phyloP scores from a whole-genome alignment of 75 land plant species.

The Cunninghamia lanceolata region DNA sequence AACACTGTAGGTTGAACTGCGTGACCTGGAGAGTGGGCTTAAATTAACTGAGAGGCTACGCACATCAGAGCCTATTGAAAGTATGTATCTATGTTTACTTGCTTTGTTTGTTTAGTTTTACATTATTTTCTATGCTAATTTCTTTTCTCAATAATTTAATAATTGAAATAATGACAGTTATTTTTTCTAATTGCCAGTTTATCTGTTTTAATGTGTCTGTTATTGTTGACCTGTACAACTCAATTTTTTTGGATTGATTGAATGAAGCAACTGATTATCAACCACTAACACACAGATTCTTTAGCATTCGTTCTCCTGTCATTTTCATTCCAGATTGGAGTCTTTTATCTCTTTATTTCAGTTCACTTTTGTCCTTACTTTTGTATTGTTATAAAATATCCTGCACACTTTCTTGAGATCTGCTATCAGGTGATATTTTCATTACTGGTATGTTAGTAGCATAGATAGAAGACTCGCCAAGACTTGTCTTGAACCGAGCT shows the following conservation, averaged over 20 bases:
- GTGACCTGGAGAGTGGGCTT: constrained; percentile 84
- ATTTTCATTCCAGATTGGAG: background rate
- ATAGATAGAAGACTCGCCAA: too few relatives aligned
- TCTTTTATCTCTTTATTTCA: background rate
- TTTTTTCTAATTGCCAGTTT: background rate
- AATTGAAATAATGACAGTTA: background rate
- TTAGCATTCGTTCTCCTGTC: background rate
- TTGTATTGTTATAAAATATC: background rate
- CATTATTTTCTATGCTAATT: background rate
- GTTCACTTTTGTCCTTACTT: background rate
- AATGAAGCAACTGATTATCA: background rate
- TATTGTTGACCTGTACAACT: background rate
- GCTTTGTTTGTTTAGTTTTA: background rate
- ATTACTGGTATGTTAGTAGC: too few relatives aligned
- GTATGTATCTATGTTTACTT: constrained; percentile 35
- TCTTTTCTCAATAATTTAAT: background rate
- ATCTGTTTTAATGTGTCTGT: background rate
- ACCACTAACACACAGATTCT: background rate
- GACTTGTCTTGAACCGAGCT: too few relatives aligned
- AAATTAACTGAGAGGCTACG: constrained; percentile 82
- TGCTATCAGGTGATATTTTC: background rate
- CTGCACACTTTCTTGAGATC: background rate
- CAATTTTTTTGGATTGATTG: background rate
- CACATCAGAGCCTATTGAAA: constrained; percentile 86
- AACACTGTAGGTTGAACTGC: constrained; percentile 68